These are phyloP conservation scores for Colletotrichum neosansevieriae DNA, from an alignment of 2,329 filamentous ascomycete species.

Conservation along the genomic window DNA sequence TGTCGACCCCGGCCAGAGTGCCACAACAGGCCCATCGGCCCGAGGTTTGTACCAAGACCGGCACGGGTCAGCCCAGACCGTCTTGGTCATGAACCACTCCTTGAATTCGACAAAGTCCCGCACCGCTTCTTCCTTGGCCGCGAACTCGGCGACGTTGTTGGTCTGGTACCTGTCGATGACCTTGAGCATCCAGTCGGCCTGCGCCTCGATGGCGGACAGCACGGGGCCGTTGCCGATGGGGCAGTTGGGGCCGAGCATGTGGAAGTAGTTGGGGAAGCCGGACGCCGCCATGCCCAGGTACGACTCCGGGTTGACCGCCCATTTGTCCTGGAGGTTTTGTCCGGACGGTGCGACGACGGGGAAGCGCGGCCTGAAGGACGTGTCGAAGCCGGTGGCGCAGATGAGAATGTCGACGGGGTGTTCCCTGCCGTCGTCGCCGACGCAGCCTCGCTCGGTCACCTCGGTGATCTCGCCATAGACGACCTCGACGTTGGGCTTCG, in stretches of 20 bases:
- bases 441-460: conserved; percentile 46
- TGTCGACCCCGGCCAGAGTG: conserved; percentile 48
- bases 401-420: conserved; percentile 45
- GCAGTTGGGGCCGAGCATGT: conserved; percentile 56
- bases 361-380: conserved; percentile 50
- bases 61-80: conserved; percentile 60
- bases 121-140: conserved; percentile 59
- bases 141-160: conserved; percentile 58
- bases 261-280: conserved; percentile 47
- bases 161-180: conserved; percentile 63
- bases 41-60: conserved; percentile 42
- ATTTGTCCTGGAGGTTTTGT: conserved; percentile 46
- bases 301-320: conserved; percentile 45
- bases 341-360: conserved; percentile 59
- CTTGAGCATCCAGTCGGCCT: conserved; percentile 63
- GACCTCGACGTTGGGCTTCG: conserved; percentile 45
- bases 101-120: conserved; percentile 63
- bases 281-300: conserved; percentile 49
- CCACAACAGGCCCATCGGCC: conserved; percentile 39
- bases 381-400: conserved; percentile 45
- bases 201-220: conserved; percentile 57
- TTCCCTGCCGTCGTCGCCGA: conserved; percentile 45
- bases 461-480: conserved; percentile 52
- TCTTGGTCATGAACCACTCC: conserved; percentile 57
- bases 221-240: conserved; percentile 55